Evolutionary conservation across 306 rosid genomes (phyloP).

Genomic region (Canavalia ensiformis): DNA sequence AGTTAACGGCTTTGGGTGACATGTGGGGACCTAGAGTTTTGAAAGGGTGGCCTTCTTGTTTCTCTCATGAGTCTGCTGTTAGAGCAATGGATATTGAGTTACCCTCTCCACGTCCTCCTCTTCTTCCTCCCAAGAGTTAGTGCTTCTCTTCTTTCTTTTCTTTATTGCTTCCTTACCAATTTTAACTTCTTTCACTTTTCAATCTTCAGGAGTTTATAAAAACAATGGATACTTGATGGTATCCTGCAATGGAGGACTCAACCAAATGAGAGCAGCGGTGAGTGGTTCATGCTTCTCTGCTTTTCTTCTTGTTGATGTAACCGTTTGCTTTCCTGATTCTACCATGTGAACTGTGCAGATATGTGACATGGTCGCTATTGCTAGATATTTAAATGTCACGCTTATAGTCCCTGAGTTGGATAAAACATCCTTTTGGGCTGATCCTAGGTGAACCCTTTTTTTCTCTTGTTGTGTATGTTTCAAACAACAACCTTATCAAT

Average conservation of each 20-base stretch:
- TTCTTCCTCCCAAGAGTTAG: conserved; percentile 97
- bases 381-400: conserved; percentile 90
- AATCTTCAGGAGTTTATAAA: conserved; percentile 73
- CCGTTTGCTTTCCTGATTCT: conserved; percentile 21
- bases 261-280: conserved; percentile 99
- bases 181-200: background rate
- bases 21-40: conserved; percentile 96
- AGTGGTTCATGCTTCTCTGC: conserved; percentile 44
- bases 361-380: conserved; percentile 98
- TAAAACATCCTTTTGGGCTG: conserved; percentile 97
- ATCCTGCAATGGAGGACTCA: conserved; percentile 96
- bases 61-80: conserved; percentile 66
- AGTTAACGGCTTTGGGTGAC: conserved; percentile 89
- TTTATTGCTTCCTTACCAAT: background rate
- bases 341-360: conserved; percentile 61
- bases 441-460: conserved; percentile 78
- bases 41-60: conserved; percentile 99
- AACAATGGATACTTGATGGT: conserved; percentile 96
- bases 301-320: background rate
- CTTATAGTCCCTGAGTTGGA: conserved; percentile 94
- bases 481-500: background rate
- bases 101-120: conserved; percentile 58
- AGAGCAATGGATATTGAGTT: conserved; percentile 45
- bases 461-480: background rate
- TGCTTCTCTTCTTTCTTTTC: background rate